Percentiles rank a stretch among this genome's conserved stretches.
phyloP scores from a whole-genome alignment of 2,329 filamentous ascomycete genomes.

The Penicillium polonicum region DNA sequence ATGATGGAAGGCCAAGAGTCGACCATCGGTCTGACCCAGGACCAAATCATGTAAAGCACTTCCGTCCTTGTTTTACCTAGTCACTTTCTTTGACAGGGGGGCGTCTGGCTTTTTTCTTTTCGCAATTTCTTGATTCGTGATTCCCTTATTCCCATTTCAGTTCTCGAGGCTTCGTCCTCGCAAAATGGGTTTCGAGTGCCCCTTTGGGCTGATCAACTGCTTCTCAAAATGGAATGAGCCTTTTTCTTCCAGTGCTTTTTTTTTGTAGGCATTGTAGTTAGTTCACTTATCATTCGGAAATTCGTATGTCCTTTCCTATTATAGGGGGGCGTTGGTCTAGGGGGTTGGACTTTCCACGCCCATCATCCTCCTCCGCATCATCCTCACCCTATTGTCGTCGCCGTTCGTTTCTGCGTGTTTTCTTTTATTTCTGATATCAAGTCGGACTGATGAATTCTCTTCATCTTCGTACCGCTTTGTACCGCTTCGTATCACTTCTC shows the following conservation, averaged over 20 bases:
- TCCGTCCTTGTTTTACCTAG: conserved; percentile 6
- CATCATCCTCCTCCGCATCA: no score
- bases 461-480: no score
- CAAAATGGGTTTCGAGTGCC: conserved; percentile 12
- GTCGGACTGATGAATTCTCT: no score
- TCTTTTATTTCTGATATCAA: background rate
- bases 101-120: conserved; percentile 1
- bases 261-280: background rate
- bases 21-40: conserved; percentile 75
- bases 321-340: background rate
- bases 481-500: no score
- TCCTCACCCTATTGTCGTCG: no score
- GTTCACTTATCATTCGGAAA: background rate
- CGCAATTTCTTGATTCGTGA: conserved; percentile 18
- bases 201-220: conserved; percentile 7
- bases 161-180: conserved; percentile 4
- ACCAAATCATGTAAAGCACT: conserved; percentile 83
- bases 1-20: conserved; percentile 80
- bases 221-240: conserved; percentile 2
- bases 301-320: background rate
- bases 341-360: background rate
- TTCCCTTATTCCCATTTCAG: conserved; percentile 25
- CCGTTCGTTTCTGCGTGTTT: background rate
- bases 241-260: background rate
- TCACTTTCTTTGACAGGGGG: conserved; percentile 10